Evolutionary conservation across 257 asterid species (phyloP).

Genomic region (Solanum sejunctum): DNA sequence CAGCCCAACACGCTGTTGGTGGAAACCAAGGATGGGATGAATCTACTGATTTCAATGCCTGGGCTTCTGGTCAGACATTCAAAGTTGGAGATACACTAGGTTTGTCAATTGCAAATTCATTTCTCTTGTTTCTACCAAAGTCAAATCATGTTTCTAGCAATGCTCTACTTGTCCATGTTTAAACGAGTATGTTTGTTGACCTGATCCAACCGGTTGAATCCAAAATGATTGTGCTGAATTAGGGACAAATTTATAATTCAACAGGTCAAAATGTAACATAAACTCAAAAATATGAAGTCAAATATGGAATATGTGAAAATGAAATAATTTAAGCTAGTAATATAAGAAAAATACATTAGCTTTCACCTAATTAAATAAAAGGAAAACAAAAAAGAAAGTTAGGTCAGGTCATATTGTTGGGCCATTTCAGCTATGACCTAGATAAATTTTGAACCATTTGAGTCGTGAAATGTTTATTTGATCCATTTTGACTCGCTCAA

Average conservation of each 20-base stretch:
- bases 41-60: slow-evolving; percentile 59
- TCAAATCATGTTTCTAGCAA: background rate
- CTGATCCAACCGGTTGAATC: background rate
- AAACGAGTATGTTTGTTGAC: background rate
- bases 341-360: background rate
- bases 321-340: background rate
- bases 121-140: too few relatives aligned
- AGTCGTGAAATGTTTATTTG: background rate
- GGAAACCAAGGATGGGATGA: slow-evolving; percentile 90
- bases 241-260: background rate
- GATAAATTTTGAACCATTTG: background rate
- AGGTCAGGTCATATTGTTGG: background rate
- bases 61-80: slow-evolving; percentile 65
- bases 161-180: background rate
- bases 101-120: background rate
- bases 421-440: background rate
- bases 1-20: slow-evolving; percentile 48
- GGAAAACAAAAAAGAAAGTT: background rate
- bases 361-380: too few relatives aligned
- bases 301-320: background rate
- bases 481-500: background rate
- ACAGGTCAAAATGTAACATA: background rate
- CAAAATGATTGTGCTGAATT: background rate
- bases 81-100: slow-evolving; percentile 79
- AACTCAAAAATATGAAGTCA: background rate